Evolutionary conservation across 345 rosid genomes (phyloP), one percentile per base, ranked within the genome.

Genomic region (Hibiscus mutabilis): DNA sequence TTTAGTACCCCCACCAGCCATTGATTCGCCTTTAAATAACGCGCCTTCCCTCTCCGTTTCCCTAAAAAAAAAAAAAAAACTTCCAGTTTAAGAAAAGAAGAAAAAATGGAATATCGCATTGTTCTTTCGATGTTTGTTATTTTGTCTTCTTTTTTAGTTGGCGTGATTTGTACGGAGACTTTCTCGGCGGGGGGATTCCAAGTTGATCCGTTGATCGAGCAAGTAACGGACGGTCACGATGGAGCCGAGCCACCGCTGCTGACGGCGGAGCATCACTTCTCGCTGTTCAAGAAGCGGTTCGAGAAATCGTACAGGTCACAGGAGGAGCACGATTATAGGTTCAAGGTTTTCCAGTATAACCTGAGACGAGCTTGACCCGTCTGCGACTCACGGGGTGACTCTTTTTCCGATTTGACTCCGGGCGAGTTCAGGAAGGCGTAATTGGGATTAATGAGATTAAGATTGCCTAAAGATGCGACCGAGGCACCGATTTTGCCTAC

Each of bases 401-500:
- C n/a, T n/a, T n/a, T n/a, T n/a, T n/a, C n/a, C n/a, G n/a, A n/a
- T n/a, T n/a, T n/a, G 92, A 90, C 96, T 16, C 83, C 83, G 10
- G 58, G 83, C 10, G 97, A 94, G 86, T 94, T 91, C 74, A 63
- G 69, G 77, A 80, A 72, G 79, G 76, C 71, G 37, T 79, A 76
- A 68, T 74, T 91, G 58, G 96, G 98, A 7, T 35, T 90, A n/a
- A 84, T 74, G 69, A 82, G 75, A 42, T 73, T 93, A 67, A 77
- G 81, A 79, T 76, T 92, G 47, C 98, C 97, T 1, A 85, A 81
- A 56, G 97, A 94, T 66, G 95, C 97, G 1, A 79, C 76, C 40
- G 53, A 84, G 82, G 98, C 98, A 0, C 98, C 97, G 73, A 81
- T 94, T 59, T 79, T 94, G 49, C 98, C 97, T 25, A 89, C 97